Conservation (phyloP, 345 rosid species). For the Psidium guajava region DNA sequence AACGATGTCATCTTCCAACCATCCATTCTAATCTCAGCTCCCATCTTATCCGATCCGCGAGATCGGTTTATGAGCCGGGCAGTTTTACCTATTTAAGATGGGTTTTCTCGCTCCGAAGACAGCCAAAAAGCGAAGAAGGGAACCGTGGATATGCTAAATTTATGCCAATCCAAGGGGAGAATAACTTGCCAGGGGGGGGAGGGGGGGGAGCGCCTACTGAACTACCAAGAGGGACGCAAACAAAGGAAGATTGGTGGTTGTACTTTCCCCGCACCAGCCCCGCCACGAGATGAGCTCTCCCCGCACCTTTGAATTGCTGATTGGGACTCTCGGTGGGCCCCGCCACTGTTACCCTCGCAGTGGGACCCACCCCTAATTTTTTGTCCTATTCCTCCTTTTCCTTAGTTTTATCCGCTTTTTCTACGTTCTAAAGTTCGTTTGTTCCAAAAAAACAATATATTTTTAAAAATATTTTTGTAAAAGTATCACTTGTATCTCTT, state of each 20-base stretch:
- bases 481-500: too few species aligned
- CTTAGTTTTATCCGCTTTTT: not conserved
- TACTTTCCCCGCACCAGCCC: not conserved
- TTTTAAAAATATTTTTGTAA: too few species aligned
- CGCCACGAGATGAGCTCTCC: not conserved
- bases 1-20: rapidly evolving
- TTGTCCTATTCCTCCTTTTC: not conserved
- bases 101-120: not conserved
- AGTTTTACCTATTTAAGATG: not conserved
- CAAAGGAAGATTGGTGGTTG: not conserved
- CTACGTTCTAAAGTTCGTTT: too few species aligned
- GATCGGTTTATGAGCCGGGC: not conserved
- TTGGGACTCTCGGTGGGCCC: not conserved
- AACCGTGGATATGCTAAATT: not conserved
- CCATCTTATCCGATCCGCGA: not conserved
- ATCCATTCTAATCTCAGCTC: not conserved
- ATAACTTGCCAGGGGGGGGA: not conserved
- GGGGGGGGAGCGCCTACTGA: not conserved
- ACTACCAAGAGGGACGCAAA: not conserved
- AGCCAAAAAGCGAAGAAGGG: not conserved
- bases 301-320: not conserved
- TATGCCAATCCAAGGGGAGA: not conserved
- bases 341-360: not conserved
- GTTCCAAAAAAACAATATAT: too few species aligned
- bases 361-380: not conserved